Evolutionary conservation across 2,329 filamentous ascomycete species (phyloP).

Genomic region (Fusarium sp.): DNA sequence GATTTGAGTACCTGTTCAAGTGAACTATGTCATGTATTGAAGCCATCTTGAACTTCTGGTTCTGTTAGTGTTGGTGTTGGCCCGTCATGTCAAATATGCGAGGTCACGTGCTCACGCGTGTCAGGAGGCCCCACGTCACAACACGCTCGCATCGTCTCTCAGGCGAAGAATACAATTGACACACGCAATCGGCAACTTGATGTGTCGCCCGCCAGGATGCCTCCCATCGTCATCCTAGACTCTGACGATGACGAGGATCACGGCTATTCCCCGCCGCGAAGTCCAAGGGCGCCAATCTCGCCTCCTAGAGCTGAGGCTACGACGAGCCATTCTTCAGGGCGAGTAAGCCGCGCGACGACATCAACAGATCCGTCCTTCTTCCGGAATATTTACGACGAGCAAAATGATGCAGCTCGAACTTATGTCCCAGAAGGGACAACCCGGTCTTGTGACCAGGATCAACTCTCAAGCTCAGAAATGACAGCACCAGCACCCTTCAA

Average conservation of each 20-base stretch:
- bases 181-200: neutral
- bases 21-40: neutral
- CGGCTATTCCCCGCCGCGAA: conserved; percentile 33
- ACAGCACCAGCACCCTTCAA: conserved; percentile 42
- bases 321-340: conserved; percentile 37
- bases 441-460: conserved; percentile 15
- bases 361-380: conserved; percentile 63
- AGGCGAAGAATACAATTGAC: conserved; percentile 12
- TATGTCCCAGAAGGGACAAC: conserved; percentile 22
- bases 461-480: conserved; percentile 39
- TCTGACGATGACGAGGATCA: conserved; percentile 54
- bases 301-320: conserved; percentile 7
- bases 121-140: conserved; percentile 12
- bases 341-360: conserved; percentile 45
- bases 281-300: conserved; percentile 1
- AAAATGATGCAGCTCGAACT: conserved; percentile 48
- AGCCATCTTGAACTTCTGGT: neutral
- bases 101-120: conserved; percentile 38
- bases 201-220: conserved; percentile 31
- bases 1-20: neutral
- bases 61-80: neutral
- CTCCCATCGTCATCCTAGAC: conserved; percentile 49
- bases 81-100: neutral
- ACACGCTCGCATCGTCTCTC: conserved; percentile 23
- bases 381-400: conserved; percentile 58